phyloP scores from a whole-genome alignment of 1,139 yeast species.

The Candida sp. region DNA sequence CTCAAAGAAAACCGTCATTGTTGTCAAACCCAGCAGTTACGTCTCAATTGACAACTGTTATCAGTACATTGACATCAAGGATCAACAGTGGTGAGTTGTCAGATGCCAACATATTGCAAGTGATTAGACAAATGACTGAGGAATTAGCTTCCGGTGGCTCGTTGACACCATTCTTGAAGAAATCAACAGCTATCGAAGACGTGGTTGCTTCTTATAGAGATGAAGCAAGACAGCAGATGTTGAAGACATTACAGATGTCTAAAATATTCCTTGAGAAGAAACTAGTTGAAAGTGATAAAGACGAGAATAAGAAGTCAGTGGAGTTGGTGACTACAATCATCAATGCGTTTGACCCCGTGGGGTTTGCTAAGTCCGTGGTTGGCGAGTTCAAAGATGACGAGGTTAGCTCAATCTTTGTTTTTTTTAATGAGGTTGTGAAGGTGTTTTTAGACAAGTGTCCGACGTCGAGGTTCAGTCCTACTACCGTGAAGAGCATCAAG shows the following conservation, averaged over 20 bases:
- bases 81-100: constrained; percentile 23
- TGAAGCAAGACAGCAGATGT: constrained; percentile 28
- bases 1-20: constrained; percentile 10
- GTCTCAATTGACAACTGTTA: constrained; percentile 36
- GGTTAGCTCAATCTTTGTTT: not conserved
- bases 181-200: constrained; percentile 20
- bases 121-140: constrained; percentile 47
- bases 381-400: constrained; percentile 4
- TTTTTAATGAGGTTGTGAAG: constrained; percentile 15
- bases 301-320: constrained; percentile 19
- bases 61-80: constrained; percentile 27
- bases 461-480: constrained; percentile 19
- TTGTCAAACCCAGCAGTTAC: constrained; percentile 17
- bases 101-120: constrained; percentile 36
- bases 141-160: constrained; percentile 31
- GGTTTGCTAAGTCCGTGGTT: not conserved
- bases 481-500: constrained; percentile 21
- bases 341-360: constrained; percentile 20
- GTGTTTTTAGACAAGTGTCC: constrained; percentile 32
- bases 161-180: constrained; percentile 19
- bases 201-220: constrained; percentile 29
- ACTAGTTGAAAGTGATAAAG: not conserved
- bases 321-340: constrained; percentile 30
- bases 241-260: constrained; percentile 43
- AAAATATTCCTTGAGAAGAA: constrained; percentile 33